Evolutionary conservation across 768 basidiomycete species (phyloP).

Genomic region (Hydnomerulius pinastri): DNA sequence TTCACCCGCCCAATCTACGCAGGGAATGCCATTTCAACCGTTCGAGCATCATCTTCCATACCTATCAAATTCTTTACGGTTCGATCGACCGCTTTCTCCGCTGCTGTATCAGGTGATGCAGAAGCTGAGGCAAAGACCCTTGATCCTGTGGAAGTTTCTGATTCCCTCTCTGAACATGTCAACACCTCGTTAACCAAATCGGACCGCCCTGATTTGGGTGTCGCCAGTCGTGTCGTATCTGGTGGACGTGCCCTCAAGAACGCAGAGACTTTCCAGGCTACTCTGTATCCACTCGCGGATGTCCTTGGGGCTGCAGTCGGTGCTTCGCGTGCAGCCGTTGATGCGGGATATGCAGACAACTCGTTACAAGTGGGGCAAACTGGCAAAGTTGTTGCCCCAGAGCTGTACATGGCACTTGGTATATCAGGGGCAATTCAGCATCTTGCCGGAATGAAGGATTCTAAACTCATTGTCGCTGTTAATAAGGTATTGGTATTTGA

Average conservation of each 20-base stretch:
- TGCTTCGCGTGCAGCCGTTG: slow-evolving; percentile 97
- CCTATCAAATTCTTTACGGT: slow-evolving; percentile 94
- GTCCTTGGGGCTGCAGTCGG: slow-evolving; percentile 93
- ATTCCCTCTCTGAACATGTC: slow-evolving; percentile 58
- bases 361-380: slow-evolving; percentile 99
- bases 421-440: slow-evolving; percentile 99
- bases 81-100: slow-evolving; percentile 85
- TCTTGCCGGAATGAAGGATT: slow-evolving; percentile 99
- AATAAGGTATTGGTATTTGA: slow-evolving; percentile 71
- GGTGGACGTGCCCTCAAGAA: slow-evolving; percentile 95
- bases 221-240: slow-evolving; percentile 86
- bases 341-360: slow-evolving; percentile 98
- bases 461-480: slow-evolving; percentile 95
- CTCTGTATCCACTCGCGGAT: slow-evolving; percentile 91
- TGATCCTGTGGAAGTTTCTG: slow-evolving; percentile 61
- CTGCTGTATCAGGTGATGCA: slow-evolving; percentile 49
- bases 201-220: slow-evolving; percentile 88
- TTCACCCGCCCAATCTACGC: slow-evolving; percentile 97
- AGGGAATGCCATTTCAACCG: slow-evolving; percentile 94
- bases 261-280: slow-evolving; percentile 86
- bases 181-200: slow-evolving; percentile 83
- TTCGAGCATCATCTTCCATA: slow-evolving; percentile 76
- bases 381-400: slow-evolving; percentile 96
- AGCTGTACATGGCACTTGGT: slow-evolving; percentile 93
- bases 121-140: slow-evolving; percentile 63